Percentiles rank a stretch among this genome's conserved stretches.
These are phyloP conservation scores for Microsporum ferrugineum DNA, from an alignment of 2,329 filamentous ascomycete genomes.

Conservation along the genomic window DNA sequence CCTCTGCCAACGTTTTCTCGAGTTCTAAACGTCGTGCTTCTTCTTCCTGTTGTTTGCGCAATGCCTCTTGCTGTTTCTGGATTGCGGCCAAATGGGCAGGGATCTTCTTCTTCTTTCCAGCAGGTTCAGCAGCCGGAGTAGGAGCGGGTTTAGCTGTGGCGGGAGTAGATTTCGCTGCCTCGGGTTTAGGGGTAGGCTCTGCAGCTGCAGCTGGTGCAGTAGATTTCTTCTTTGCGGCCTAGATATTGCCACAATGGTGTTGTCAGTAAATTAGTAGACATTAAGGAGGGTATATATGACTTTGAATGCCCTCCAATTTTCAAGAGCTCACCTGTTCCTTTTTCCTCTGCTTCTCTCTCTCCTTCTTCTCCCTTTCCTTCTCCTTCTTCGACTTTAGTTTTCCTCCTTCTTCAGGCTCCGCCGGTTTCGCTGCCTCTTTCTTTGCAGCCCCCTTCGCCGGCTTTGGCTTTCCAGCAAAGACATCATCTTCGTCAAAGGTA, in stretches of 20 bases:
- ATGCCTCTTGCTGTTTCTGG: constrained; percentile 39
- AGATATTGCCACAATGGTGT: constrained; percentile 10
- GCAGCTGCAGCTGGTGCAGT: constrained; percentile 36
- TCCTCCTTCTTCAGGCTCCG: constrained; percentile 46
- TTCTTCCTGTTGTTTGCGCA: constrained; percentile 37
- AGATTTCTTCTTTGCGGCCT: constrained; percentile 78
- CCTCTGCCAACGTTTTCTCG: constrained; percentile 32
- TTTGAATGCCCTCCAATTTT: background rate
- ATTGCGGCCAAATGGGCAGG: constrained; percentile 44
- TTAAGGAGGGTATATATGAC: background rate
- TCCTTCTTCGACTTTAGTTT: constrained; percentile 90
- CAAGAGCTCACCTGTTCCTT: constrained; percentile 69
- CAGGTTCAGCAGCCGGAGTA: constrained; percentile 24
- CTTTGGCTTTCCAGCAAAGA: constrained; percentile 59
- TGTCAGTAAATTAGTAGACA: background rate
- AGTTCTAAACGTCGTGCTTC: constrained; percentile 32
- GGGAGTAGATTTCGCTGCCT: constrained; percentile 37
- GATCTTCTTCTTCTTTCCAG: constrained; percentile 75
- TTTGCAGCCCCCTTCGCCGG: constrained; percentile 41
- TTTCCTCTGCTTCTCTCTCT: constrained; percentile 95
- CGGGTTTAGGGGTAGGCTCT: constrained; percentile 42
- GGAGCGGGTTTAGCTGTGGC: constrained; percentile 26
- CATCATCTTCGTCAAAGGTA: constrained; percentile 71
- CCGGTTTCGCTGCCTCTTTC: constrained; percentile 40
- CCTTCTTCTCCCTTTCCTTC: constrained; percentile 96